Conservation (phyloP, 208 protist species). For the Balamuthia mandrillaris region DNA sequence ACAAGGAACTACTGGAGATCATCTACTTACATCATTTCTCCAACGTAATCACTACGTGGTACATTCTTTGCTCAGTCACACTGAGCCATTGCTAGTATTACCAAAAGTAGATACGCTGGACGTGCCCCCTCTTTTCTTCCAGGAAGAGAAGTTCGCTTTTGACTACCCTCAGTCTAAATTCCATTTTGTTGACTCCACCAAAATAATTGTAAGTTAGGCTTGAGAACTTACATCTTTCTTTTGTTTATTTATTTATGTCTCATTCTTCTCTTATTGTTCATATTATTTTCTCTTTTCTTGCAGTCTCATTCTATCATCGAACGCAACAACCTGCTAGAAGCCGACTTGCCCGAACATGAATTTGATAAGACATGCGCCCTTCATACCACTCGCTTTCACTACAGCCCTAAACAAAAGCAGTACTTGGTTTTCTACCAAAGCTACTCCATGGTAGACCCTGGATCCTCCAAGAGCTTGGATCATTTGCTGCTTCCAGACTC, state of each 20-base stretch:
- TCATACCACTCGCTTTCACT: too few species aligned
- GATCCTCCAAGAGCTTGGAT: too few species aligned
- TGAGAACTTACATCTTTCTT: background rate
- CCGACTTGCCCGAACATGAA: background rate
- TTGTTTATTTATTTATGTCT: background rate
- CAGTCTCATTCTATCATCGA: conserved; percentile 1
- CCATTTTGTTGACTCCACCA: conserved; percentile 6
- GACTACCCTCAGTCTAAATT: background rate
- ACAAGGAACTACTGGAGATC: too few species aligned
- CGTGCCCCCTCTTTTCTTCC: background rate
- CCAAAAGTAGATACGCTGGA: background rate
- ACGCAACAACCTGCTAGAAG: conserved; percentile 5
- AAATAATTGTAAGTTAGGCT: background rate
- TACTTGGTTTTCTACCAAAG: too few species aligned
- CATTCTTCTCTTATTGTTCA: background rate
- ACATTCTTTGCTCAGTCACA: too few species aligned
- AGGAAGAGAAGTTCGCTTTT: conserved; percentile 16
- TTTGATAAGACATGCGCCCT: too few species aligned
- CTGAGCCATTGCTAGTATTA: background rate
- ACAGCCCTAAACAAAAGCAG: too few species aligned
- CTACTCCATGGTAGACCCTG: too few species aligned
- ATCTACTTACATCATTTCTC: too few species aligned
- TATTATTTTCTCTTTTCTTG: background rate
- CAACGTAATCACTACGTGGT: too few species aligned
- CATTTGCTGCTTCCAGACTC: too few species aligned